phyloP scores from a whole-genome alignment of 2,329 filamentous ascomycete genomes.

The Nectriaceae sp. region DNA sequence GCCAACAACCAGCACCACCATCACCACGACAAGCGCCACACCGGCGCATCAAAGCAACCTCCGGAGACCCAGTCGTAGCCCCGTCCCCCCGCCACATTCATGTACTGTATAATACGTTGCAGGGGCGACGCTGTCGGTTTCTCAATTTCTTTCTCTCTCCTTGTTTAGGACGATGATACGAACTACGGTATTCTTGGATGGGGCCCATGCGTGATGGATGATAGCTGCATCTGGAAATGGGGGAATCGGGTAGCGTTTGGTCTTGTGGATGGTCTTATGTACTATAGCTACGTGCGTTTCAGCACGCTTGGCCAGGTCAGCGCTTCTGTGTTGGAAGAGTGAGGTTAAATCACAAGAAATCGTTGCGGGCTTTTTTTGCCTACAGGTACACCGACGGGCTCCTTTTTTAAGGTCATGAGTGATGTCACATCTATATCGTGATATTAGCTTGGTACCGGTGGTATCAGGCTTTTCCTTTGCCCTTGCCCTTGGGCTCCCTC shows the following conservation, averaged over 20 bases:
- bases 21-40: conserved; percentile 42
- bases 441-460: neutral
- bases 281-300: conserved; percentile 13
- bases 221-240: neutral
- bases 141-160: conserved; percentile 9
- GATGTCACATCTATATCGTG: neutral
- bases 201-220: conserved; percentile 7
- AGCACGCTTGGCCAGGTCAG: conserved; percentile 8
- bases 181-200: conserved; percentile 8
- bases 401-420: neutral
- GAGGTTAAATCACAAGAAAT: neutral
- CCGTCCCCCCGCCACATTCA: conserved; percentile 6
- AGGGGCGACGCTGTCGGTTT: conserved; percentile 13
- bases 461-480: conserved; percentile 36
- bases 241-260: conserved; percentile 15
- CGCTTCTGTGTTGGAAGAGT: conserved; percentile 5
- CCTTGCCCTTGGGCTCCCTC: conserved; percentile 47
- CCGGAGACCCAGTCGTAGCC: conserved; percentile 26
- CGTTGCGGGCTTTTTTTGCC: neutral
- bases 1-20: conserved; percentile 51
- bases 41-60: conserved; percentile 34
- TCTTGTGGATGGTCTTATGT: conserved; percentile 16
- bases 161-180: neutral
- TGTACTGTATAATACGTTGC: conserved; percentile 26
- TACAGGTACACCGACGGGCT: neutral